phyloP scores from a whole-genome alignment of 164 flowering plant genomes.

The Tetrastigma voinierianum region DNA sequence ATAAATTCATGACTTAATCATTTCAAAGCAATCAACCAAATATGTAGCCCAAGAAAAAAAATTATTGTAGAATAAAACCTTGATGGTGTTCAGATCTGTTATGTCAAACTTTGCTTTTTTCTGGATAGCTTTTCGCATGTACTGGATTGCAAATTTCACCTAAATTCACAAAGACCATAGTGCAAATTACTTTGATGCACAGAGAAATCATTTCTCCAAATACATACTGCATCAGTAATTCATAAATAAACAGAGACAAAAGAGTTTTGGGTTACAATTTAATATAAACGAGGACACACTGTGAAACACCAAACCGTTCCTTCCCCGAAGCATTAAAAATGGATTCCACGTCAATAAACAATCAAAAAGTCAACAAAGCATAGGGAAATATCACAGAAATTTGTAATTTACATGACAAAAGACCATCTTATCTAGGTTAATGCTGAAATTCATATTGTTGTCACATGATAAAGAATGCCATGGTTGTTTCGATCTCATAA shows the following conservation, averaged over 20 bases:
- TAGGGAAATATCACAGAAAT: background rate
- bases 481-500: too few species aligned
- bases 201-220: background rate
- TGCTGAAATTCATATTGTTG: background rate
- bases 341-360: background rate
- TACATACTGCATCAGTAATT: background rate
- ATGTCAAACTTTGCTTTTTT: slow-evolving; percentile 97
- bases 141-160: slow-evolving; percentile 93
- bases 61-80: slow-evolving; percentile 48
- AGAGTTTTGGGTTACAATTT: background rate
- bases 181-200: background rate
- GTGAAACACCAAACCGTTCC: background rate
- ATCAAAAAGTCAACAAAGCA: background rate
- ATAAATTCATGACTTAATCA: background rate
- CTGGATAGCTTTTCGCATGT: slow-evolving; percentile 77
- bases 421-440: background rate
- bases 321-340: background rate
- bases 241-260: background rate
- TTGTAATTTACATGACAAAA: background rate
- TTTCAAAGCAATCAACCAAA: background rate
- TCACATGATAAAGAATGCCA: background rate
- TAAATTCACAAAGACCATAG: slow-evolving; percentile 20
- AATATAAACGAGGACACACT: background rate
- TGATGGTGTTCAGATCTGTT: slow-evolving; percentile 69
- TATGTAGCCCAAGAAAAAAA: background rate